A percentile compares a stretch with the other conserved stretches of the same genome.
Evolutionary conservation across 2,329 filamentous ascomycete species (phyloP).

Genomic region (Huntiella savannae): DNA sequence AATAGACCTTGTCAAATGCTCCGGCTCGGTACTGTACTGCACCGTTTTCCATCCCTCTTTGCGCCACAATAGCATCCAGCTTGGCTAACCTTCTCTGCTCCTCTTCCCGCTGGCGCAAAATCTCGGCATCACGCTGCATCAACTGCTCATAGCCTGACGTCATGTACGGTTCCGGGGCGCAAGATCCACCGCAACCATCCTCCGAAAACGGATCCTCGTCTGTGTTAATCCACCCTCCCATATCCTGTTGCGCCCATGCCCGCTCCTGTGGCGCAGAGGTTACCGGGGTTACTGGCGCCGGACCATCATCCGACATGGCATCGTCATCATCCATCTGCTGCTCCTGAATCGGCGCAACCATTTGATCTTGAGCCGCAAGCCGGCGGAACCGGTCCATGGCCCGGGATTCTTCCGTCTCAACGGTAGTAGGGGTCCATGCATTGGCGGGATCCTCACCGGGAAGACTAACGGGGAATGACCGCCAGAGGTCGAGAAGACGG

Average conservation of each 20-base stretch:
- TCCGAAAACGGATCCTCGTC: conserved; percentile 7
- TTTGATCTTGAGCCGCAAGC: conserved; percentile 18
- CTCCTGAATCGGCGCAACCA: conserved; percentile 16
- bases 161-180: conserved; percentile 65
- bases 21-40: conserved; percentile 12
- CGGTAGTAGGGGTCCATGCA: conserved; percentile 31
- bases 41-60: conserved; percentile 20
- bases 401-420: conserved; percentile 40
- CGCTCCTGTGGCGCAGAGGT: neutral
- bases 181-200: conserved; percentile 20
- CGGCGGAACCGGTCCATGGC: conserved; percentile 35
- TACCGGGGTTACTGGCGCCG: neutral
- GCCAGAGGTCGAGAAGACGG: conserved; percentile 69
- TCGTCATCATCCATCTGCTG: conserved; percentile 1
- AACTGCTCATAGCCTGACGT: conserved; percentile 57
- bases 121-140: conserved; percentile 43
- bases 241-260: neutral
- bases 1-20: conserved; percentile 9
- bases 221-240: conserved; percentile 7
- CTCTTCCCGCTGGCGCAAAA: conserved; percentile 6
- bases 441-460: conserved; percentile 32
- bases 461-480: conserved; percentile 52
- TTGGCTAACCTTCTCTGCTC: conserved; percentile 1
- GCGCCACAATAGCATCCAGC: conserved; percentile 15
- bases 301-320: conserved; percentile 9